Evolutionary conservation across 2,329 filamentous ascomycete species (phyloP), one percentile per base, ranked within the genome.

Genomic region (Xylaria hypoxylon): DNA sequence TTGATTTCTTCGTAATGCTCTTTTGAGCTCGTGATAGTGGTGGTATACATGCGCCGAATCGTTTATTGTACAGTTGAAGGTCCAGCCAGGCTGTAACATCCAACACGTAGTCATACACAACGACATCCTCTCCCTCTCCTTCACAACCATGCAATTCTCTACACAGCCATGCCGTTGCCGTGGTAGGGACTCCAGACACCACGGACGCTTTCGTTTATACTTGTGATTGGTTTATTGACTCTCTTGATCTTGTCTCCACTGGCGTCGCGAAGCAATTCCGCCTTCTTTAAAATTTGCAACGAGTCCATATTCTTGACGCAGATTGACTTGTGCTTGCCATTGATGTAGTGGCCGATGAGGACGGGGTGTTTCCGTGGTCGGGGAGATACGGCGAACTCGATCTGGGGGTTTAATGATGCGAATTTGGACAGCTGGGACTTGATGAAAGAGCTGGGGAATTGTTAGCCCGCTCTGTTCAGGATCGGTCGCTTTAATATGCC

Each of bases 311-410:
- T 98, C 73, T 91, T 88, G 64, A 98, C 94, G 79, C 94, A 97
- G 59, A 98, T 88, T 10, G 93, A 87, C 79, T 96, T 96, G 69
- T 91, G 86, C 31, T 89, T 86, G 69, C 95, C 94, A 79, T 97
- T 98, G 84, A 98, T 93, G 82, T 97, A 99, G 80, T 93, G 87
- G 64, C 93, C 96, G 74, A 91, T 89, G 74, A 99, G 89, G 69
- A 97, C 88, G 42, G 96, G 96, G 80, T 98, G 95, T 77, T 92
- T 92, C 73, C 89, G 85, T n/a, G 94, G 95, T 72, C 94, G 90
- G 19, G 95, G 96, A 44, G 94, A 96, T 67, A 99, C 89, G 75
- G 89, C 89, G 81, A 99, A 93, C 82, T 98, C 94, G 84, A 98
- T 90, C 79, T 93, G 88, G 33, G 95, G 94, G 81, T 97, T 92